Evolutionary conservation across 768 basidiomycete species (phyloP), one percentile per base, ranked within the genome.

Genomic region (Hysterangium stoloniferum): DNA sequence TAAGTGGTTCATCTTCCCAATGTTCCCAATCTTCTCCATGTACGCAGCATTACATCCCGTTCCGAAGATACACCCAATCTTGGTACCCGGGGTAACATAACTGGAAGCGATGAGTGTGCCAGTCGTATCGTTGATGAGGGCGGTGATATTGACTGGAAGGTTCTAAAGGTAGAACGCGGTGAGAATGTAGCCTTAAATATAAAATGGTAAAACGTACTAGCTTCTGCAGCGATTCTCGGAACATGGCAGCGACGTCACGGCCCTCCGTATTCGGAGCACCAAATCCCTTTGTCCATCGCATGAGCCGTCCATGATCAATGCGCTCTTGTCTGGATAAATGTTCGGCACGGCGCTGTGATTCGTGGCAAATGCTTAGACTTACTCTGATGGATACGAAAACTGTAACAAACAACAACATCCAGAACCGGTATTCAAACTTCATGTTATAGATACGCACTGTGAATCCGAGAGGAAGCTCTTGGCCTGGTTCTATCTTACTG

Each of bases 271-370:
- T 91, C 4, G 78, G 64, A 0, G 87, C 87, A 28, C 92, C 92
- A 59, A 98, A 98, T 56, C 96, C 96, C 67, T 99, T 99, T n/a
- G 96, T 99, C 96, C 96, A 99, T 15, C 95, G 85, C 60, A 97
- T 92, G 32, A 98, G 82, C 54, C 79, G 77, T 20, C 92, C 95
- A 55, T 97, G 91, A 65, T 98, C 92, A 56, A 99, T 98, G 48
- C 79, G 76, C 33, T 84, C 77, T 75, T 98, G 96, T n/a, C 89
- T 94, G 64, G 56, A 2, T 42, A 17, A 19, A n/a, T n/a, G n/a
- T n/a, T n/a, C n/a, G n/a, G n/a, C n/a, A n/a, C n/a, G n/a, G n/a
- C n/a, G n/a, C n/a, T n/a, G 11, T 28, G 22, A 45, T 13, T 36
- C 17, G 45, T 29, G 54, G 4, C 28, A 7, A 33, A 29, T 4